Base-by-base conservation (phyloP, 495 filamentous ascomycete genomes). In the Trichoderma reesei region DNA sequence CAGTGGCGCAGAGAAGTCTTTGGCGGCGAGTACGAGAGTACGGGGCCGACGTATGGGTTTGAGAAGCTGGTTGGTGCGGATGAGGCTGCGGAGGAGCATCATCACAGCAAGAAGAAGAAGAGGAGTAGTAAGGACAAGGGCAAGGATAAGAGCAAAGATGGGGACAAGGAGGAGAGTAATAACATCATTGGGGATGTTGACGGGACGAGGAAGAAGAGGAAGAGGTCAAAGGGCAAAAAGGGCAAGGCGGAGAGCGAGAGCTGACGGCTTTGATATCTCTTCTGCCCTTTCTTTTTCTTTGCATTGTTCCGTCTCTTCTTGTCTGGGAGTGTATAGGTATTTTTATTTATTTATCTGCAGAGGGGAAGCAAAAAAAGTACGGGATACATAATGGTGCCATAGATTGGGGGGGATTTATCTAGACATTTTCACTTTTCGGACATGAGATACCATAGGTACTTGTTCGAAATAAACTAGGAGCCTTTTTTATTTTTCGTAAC, bases 1-100 rank as follows among this genome's bases (percentile, higher is more conserved):
- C 82, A 97, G 75, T 98, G 94, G 94, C 84, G 94, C 64, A 87
- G 88, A 76, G 94, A 97, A 63, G 90, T 88, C 2, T 98, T 97
- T 79, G 94, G 94, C 3, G 79, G 83, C 67, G 87, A 76, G 68
- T 81, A 68, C 59, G 78, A 80, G 70, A 65, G 72, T 36, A 74
- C 73, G 5, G 78, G 78, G 0, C 79, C 79, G n/a, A 79, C 79
- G 5, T 80, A 73, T 67, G 77, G 75, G 18, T 78, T 79, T 34
- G 78, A 76, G 63, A 66, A 59, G 46, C 46, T 72, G 38, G 44
- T 68, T 31, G 70, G 65, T 16, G 69, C 66, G 6, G 67, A 67
- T 34, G 63, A 66, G n/a, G 61, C 42, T 48, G 63, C 10, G 2
- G 38, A 41, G 59, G 38, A 63, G 38, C n/a, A n/a, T n/a, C n/a